These are phyloP conservation scores for Musa beccarii DNA, from an alignment of 176 grass and related monocot genomes.

Conservation along the genomic window DNA sequence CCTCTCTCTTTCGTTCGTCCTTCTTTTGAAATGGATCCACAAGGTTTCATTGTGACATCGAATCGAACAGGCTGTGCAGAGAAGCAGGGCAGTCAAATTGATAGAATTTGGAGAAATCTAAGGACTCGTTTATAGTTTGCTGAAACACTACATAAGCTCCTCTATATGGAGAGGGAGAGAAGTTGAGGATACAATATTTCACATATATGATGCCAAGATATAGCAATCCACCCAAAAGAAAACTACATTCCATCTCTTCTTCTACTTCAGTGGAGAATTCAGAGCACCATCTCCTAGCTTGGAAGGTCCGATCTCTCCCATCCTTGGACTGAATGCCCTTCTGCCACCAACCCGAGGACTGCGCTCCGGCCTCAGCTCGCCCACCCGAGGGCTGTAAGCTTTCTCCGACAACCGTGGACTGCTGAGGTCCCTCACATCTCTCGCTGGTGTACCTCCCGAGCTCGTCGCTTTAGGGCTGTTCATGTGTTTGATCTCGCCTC, in stretches of 20 bases:
- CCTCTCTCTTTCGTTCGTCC: too few species aligned
- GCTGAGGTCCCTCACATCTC: conserved; percentile 34
- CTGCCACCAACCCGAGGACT: conserved; percentile 19
- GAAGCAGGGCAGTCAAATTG: background rate
- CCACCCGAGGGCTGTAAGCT: conserved; percentile 54
- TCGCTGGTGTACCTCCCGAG: conserved; percentile 62
- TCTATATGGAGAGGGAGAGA: background rate
- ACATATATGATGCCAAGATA: background rate
- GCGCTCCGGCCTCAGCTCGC: conserved; percentile 57
- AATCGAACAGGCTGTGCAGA: too few species aligned
- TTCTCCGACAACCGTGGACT: conserved; percentile 83
- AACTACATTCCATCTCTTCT: too few species aligned
- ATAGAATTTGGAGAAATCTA: background rate
- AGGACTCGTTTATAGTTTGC: background rate
- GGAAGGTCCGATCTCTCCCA: conserved; percentile 37
- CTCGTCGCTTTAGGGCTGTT: conserved; percentile 91
- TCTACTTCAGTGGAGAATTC: conserved; percentile 6
- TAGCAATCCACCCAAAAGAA: background rate
- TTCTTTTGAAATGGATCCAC: too few species aligned
- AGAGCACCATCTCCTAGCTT: conserved; percentile 38
- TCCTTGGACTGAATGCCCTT: conserved; percentile 28
- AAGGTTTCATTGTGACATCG: too few species aligned
- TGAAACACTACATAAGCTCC: background rate
- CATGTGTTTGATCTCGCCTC: conserved; percentile 80
- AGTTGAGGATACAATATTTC: background rate